Base-by-base conservation (phyloP, 768 basidiomycete species). In the Tulasnella sp. region DNA sequence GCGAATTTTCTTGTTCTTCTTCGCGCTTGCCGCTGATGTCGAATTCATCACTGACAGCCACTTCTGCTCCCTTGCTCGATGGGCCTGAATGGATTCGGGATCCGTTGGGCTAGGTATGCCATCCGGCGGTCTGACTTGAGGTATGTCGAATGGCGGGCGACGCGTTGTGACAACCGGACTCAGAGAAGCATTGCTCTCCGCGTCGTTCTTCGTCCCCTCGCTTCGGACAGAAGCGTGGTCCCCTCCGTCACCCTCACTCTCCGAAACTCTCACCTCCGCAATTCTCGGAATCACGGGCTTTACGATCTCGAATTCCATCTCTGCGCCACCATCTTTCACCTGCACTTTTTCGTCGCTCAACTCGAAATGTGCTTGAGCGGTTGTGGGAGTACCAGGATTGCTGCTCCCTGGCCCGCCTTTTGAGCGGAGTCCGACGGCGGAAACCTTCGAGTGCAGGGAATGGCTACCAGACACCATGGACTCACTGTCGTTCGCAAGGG, bases 1-100 rank as follows among this genome's bases (percentile, higher is more conserved):
- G 80, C 89, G 87, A 15, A 94, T 86, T 82, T 95, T 95, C 84
- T 94, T 94, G 83, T 85, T 91, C 86, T 92, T 95, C 73, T 90
- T 87, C 1, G 92, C 88, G 80, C 91, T 90, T 2, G 89, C 84
- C 0, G 93, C 85, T 0, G 89, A 86, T 0, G 88, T 86, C 0
- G 88, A 83, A 0, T 89, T 85, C 82, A 94, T 87, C 10, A 90
- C 81, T 0, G 88, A 82, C 84, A 95, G 72, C 94, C 94, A 96
- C 79, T 90, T 91, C 51, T 87, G 83, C 83, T 96, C 94, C 26
- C 92, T 89, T 73, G 90, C 88, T 2, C 94, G 88, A 82, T 95
- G 92, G 0, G 92, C 91, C 75, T 88, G 87, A 26, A 85, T 82
- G 26, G 74, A 72, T 61, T 69, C 42, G 18, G 81, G 44, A 44